phyloP scores from a whole-genome alignment of 805 yeast species.

The Sugiyamaella valdiviana region DNA sequence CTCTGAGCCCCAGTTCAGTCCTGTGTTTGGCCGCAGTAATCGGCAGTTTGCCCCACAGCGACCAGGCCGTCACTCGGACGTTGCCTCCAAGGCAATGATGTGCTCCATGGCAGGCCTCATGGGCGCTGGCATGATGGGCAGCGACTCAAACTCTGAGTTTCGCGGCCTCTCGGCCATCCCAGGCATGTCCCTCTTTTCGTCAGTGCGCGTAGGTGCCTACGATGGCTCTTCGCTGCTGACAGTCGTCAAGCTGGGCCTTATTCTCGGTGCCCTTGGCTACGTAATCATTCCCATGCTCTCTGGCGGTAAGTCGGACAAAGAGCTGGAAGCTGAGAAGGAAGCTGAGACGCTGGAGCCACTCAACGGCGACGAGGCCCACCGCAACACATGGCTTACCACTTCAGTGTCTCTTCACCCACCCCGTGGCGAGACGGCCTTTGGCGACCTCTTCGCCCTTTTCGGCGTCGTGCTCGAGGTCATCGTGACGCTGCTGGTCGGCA shows the following conservation, averaged over 20 bases:
- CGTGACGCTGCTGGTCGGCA: conserved; percentile 21
- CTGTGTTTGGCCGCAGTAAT: neutral
- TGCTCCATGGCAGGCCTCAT: conserved; percentile 35
- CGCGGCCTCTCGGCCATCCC: conserved; percentile 32
- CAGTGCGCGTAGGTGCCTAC: conserved; percentile 7
- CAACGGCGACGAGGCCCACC: conserved; percentile 1
- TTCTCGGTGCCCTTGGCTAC: conserved; percentile 27
- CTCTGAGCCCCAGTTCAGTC: neutral
- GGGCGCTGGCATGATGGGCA: conserved; percentile 27
- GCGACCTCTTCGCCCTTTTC: conserved; percentile 10
- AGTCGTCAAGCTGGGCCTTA: conserved; percentile 22
- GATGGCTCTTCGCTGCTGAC: conserved; percentile 11
- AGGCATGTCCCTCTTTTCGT: conserved; percentile 9
- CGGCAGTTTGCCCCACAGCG: conserved; percentile 1
- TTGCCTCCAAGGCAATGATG: conserved; percentile 28
- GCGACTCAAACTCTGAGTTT: conserved; percentile 17
- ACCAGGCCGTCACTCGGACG: conserved; percentile 4
- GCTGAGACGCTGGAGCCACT: neutral
- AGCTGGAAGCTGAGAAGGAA: neutral
- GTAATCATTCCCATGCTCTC: conserved; percentile 25
- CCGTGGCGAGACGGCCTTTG: conserved; percentile 9
- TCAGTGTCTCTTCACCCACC: conserved; percentile 24
- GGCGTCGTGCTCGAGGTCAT: conserved; percentile 17
- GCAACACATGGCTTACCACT: conserved; percentile 25
- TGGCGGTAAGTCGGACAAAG: conserved; percentile 9